Percentiles rank a stretch among this genome's conserved stretches.
These are phyloP conservation scores for Typha latifolia DNA, from an alignment of 176 grass and related monocot species.

Conservation along the genomic window DNA sequence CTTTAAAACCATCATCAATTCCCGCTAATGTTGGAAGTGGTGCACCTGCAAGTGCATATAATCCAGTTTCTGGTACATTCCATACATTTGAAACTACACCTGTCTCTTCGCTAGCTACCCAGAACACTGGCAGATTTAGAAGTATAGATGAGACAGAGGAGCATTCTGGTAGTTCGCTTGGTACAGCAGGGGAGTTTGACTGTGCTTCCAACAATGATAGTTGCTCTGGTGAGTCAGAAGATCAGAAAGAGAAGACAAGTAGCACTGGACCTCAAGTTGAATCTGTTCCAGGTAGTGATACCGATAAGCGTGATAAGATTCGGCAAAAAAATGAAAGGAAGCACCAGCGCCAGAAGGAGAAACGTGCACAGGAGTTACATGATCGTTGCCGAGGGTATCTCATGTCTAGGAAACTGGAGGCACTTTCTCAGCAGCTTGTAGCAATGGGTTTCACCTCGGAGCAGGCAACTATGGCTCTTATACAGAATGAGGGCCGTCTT, in stretches of 20 bases:
- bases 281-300: slow-evolving; percentile 66
- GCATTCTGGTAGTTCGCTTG: slow-evolving; percentile 77
- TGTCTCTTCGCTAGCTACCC: slow-evolving; percentile 34
- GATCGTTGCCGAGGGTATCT: slow-evolving; percentile 91
- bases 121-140: slow-evolving; percentile 52
- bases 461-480: slow-evolving; percentile 92
- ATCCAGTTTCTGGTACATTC: slow-evolving; percentile 79
- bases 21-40: slow-evolving; percentile 33
- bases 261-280: slow-evolving; percentile 29
- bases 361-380: slow-evolving; percentile 79
- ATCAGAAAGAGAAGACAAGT: slow-evolving; percentile 53
- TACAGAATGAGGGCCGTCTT: slow-evolving; percentile 83
- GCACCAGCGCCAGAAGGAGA: slow-evolving; percentile 93
- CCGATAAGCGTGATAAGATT: slow-evolving; percentile 95
- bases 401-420: slow-evolving; percentile 87
- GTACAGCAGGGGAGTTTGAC: slow-evolving; percentile 60
- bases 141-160: slow-evolving; percentile 85
- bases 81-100: slow-evolving; percentile 58
- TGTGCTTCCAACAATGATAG: slow-evolving; percentile 80
- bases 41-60: slow-evolving; percentile 50
- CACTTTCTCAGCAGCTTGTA: slow-evolving; percentile 70
- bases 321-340: slow-evolving; percentile 98
- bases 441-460: slow-evolving; percentile 94
- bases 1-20: slow-evolving; percentile 35
- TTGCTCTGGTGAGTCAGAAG: slow-evolving; percentile 82